Evolutionary conservation across 1,284 basidiomycete genomes (phyloP), one percentile per base, ranked within the genome.

Genomic region (Coniferiporia sulphurascens): DNA sequence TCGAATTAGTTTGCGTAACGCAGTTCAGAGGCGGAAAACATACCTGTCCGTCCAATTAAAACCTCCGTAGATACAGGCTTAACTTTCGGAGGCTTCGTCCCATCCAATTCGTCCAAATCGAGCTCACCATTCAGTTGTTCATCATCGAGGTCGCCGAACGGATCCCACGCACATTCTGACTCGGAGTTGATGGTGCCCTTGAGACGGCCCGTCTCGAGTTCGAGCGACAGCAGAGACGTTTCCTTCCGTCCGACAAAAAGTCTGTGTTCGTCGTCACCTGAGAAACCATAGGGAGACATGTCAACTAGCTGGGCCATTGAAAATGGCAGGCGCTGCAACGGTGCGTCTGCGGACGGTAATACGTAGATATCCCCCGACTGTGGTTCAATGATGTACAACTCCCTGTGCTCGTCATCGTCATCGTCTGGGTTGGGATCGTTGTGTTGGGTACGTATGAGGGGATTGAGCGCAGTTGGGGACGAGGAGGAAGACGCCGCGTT

Each of bases 301-400:
- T 93, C 88, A 62, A 95, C 92, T 38, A 96, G 81, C 70, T 96
- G 89, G 0, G 89, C 76, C 82, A 96, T 87, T 34, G 90, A 85
- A 63, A 94, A 83, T 0, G 92, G 91, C 59, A 96, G 85, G 46
- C 89, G 89, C 67, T 93, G 87, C 50, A 91, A 77, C 0, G 89
- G 82, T 49, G 80, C 80, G 15, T 78, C 77, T 0, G 84, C 80
- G 0, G 83, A 81, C 3, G 84, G 74, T 72, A 91, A 83, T 55
- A 95, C 81, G 72, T 93, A 96, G 66, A 96, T 91, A 67, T 93
- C 87, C 6, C 93, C 94, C 0, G 87, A 85, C 74, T 93, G 89
- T 0, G 93, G 94, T 69, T 96, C 94, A 56, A 96, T 90, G 60
- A 95, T 85, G 73, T 95, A 96, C 52, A 89, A 79, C 68, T 95